Percentiles rank a stretch among this genome's conserved stretches.
These are phyloP conservation scores for Acanthamoeba healyi DNA, from an alignment of 208 protist species.

Conservation along the genomic window DNA sequence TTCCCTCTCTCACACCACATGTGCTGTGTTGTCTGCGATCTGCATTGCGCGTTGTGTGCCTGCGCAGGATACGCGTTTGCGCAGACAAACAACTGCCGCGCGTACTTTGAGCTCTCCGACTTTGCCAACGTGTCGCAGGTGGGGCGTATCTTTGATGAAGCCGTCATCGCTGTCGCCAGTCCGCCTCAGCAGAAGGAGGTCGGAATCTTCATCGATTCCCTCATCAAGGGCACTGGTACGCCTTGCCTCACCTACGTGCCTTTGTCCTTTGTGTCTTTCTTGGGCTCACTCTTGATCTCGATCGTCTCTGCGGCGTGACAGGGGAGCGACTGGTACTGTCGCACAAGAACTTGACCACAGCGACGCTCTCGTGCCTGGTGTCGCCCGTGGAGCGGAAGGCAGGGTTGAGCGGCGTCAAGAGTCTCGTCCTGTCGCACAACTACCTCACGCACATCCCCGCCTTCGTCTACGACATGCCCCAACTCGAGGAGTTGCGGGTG, in stretches of 20 bases:
- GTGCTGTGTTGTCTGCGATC: too few relatives aligned
- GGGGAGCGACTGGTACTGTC: slow-evolving; percentile 20
- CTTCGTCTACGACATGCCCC: slow-evolving; percentile 48
- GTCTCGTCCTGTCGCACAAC: slow-evolving; percentile 36
- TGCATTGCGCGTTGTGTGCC: background rate
- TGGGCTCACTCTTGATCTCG: background rate
- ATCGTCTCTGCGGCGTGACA: background rate
- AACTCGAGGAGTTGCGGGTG: slow-evolving; percentile 52
- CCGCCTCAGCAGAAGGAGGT: background rate
- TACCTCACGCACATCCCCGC: background rate
- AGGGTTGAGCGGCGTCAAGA: background rate
- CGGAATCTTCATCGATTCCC: slow-evolving; percentile 25
- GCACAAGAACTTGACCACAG: slow-evolving; percentile 47
- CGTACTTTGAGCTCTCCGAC: slow-evolving; percentile 17
- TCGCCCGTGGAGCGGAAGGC: slow-evolving; percentile 13
- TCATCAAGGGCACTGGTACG: slow-evolving; percentile 5
- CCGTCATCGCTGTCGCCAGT: background rate
- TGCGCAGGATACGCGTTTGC: slow-evolving; percentile 34
- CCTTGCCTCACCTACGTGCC: background rate
- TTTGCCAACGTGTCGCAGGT: background rate
- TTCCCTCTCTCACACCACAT: too few relatives aligned
- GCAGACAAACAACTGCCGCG: background rate
- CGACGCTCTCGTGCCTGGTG: slow-evolving; percentile 11
- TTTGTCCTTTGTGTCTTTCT: background rate
- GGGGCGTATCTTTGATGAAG: background rate